Conservation (phyloP, 2,329 filamentous ascomycete genomes). For the Lecanoromycetidae sp. region DNA sequence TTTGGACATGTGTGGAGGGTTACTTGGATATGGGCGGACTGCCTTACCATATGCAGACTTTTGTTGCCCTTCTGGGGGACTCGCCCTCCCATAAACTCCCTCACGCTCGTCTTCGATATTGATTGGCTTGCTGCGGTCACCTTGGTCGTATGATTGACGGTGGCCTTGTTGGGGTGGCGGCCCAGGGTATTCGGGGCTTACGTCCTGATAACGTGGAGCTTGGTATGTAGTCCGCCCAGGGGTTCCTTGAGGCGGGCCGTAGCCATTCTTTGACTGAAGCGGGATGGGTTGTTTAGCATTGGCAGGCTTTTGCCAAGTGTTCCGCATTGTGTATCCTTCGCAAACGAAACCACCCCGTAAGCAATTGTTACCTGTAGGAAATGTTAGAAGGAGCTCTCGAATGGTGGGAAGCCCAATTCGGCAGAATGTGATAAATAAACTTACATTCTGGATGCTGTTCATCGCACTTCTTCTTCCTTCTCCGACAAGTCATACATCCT, state of each 20-base stretch:
- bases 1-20: constrained; percentile 29
- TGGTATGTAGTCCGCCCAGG: constrained; percentile 14
- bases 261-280: constrained; percentile 69
- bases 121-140: constrained; percentile 35
- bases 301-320: constrained; percentile 66
- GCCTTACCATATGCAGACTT: constrained; percentile 31
- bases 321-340: constrained; percentile 74
- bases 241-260: constrained; percentile 20
- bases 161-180: constrained; percentile 24
- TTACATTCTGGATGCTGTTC: constrained; percentile 86
- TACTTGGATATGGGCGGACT: constrained; percentile 27
- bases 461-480: constrained; percentile 95
- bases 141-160: constrained; percentile 24
- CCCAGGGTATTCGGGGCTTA: constrained; percentile 29
- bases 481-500: constrained; percentile 81
- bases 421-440: constrained; percentile 27
- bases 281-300: constrained; percentile 57
- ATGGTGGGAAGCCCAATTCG: background rate
- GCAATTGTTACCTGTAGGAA: constrained; percentile 67
- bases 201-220: constrained; percentile 28
- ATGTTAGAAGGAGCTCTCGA: background rate
- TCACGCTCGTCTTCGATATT: constrained; percentile 37
- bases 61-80: constrained; percentile 28
- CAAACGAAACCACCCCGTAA: constrained; percentile 80
- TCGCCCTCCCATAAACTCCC: constrained; percentile 30